phyloP scores from a whole-genome alignment of 2,329 filamentous ascomycete genomes.

The Xylaria sp. region DNA sequence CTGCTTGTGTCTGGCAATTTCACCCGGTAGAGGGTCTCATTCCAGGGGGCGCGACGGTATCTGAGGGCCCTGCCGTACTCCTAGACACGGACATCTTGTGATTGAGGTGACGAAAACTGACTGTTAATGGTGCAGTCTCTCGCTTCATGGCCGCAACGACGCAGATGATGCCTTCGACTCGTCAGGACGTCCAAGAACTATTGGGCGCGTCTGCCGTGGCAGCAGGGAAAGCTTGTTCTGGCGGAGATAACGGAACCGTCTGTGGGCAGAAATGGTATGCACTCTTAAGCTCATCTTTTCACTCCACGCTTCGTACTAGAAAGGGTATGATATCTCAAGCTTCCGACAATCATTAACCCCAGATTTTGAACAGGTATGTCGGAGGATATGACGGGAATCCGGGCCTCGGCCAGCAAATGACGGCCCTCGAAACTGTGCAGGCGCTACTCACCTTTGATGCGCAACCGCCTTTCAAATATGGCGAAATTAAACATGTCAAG shows the following conservation, averaged over 20 bases:
- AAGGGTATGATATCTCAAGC: not conserved
- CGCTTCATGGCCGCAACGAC: constrained; percentile 72
- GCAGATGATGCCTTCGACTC: constrained; percentile 66
- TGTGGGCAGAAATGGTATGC: constrained; percentile 72
- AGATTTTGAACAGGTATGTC: constrained; percentile 49
- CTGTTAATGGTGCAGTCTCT: constrained; percentile 52
- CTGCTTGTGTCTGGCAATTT: not conserved
- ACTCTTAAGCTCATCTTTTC: not conserved
- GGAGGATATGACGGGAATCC: constrained; percentile 64
- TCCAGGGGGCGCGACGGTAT: not conserved
- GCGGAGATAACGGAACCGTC: constrained; percentile 60
- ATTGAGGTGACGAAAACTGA: constrained; percentile 4
- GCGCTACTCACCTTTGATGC: constrained; percentile 62
- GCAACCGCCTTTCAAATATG: constrained; percentile 58
- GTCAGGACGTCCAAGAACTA: constrained; percentile 57
- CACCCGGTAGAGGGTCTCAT: not conserved
- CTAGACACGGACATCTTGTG: not conserved
- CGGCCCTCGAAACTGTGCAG: constrained; percentile 71
- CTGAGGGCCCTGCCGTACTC: not conserved
- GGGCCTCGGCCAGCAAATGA: constrained; percentile 73
- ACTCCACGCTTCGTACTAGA: no score
- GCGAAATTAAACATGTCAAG: constrained; percentile 59
- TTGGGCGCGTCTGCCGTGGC: constrained; percentile 65
- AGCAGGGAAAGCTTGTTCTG: constrained; percentile 67
- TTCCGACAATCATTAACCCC: not conserved